These are phyloP conservation scores for Astragalus membranaceus DNA, from an alignment of 306 rosid species.

Conservation along the genomic window DNA sequence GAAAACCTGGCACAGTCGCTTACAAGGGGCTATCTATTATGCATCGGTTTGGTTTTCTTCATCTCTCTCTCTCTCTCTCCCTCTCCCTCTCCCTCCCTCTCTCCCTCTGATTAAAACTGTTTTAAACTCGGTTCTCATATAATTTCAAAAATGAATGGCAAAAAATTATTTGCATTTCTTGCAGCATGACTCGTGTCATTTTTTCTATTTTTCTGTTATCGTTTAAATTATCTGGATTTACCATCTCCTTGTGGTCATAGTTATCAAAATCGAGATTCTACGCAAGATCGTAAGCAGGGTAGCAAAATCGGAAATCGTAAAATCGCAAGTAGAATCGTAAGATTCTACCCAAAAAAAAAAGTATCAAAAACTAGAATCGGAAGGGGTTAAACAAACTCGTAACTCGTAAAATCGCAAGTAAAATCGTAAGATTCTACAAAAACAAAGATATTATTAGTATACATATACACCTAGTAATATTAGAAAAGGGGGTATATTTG, in stretches of 20 bases:
- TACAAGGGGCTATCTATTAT: slow-evolving; percentile 86
- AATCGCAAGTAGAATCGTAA: too few species aligned
- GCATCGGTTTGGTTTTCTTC: slow-evolving; percentile 58
- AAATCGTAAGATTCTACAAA: too few species aligned
- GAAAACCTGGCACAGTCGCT: slow-evolving; percentile 74
- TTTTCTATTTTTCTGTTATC: background rate
- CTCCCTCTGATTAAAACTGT: background rate
- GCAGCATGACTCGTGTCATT: background rate
- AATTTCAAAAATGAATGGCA: background rate
- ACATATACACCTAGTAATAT: too few species aligned
- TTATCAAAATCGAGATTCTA: too few species aligned
- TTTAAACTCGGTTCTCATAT: background rate
- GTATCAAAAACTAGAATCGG: too few species aligned
- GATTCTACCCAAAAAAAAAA: too few species aligned
- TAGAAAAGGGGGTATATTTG: too few species aligned
- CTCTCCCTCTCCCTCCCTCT: background rate
- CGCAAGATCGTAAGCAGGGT: too few species aligned
- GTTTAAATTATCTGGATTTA: slow-evolving; percentile 6
- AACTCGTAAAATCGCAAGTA: too few species aligned
- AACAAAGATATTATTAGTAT: too few species aligned
- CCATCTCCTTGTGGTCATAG: background rate
- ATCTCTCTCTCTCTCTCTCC: background rate
- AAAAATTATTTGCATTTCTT: slow-evolving; percentile 2
- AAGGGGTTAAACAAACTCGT: too few species aligned
- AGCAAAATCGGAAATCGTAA: too few species aligned